Base-by-base conservation (phyloP, 768 basidiomycete species). In the Mrakia frigida region DNA sequence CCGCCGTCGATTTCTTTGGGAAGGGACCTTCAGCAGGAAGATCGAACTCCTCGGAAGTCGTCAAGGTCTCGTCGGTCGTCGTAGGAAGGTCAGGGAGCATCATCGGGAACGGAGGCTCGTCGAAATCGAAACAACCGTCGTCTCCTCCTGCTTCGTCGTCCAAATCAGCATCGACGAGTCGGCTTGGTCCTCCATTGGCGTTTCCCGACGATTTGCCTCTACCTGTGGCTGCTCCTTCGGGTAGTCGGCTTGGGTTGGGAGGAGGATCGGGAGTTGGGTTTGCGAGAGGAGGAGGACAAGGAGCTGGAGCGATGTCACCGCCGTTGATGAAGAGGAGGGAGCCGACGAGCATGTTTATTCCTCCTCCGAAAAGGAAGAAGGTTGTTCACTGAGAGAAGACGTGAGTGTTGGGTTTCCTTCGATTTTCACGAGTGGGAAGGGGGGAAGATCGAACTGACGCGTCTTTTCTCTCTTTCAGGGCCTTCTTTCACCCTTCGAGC, bases 301-400 rank as follows among this genome's bases (percentile, higher is more conserved):
- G 46, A 28, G 60, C n/a, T n/a, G n/a, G 60, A 61, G 28, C n/a
- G 33, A 68, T 41, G 68, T 23, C 41, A 14, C 10, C 52, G 31
- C 46, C 33, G 31, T 4, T 37, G 21, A 6, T 18, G 16, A 28
- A 16, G 14, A 72, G 37, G 50, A 31, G 35, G 70, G 52, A 72
- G 50, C 50, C 50, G 6, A 53, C 50, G 14, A 52, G 46, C 21
- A 50, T 72, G 52, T 72, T 72, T 53, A 53, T 72, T 6, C 70
- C 70, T 52, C 52, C 70, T 33, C 4, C 70, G 21, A 72, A 59
- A 33, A 52, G 53, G 70, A 72, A 72, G 53, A 72, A 72, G 53
- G 56, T 28, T 6, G 50, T 53, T 10, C 50, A 18, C 10, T 70
- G 28, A 50, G 46, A 4, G 3, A 3, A 10, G 14, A 31, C 1